A percentile compares a stretch with the other conserved stretches of the same genome.
Conservation (phyloP, 129 eudicot species). For the Dittrichia graveolens region DNA sequence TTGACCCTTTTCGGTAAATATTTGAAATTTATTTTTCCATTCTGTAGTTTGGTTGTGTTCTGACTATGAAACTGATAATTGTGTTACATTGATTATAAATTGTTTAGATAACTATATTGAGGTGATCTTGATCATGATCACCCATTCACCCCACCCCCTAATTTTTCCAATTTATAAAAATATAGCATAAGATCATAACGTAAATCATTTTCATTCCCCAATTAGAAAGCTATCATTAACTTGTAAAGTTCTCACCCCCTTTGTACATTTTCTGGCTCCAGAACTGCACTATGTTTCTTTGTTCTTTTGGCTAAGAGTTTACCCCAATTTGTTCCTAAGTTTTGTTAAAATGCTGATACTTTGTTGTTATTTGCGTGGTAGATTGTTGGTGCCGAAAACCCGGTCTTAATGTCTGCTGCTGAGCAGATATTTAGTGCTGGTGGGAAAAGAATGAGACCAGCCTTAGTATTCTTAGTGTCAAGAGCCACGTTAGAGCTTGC, state of each 20-base stretch:
- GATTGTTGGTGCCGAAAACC: constrained; percentile 99
- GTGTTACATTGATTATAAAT: neutral
- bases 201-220: neutral
- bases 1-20: neutral
- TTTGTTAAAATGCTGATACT: neutral
- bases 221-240: too few species aligned
- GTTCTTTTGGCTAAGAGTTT: constrained; percentile 2
- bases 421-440: constrained; percentile 98
- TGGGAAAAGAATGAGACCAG: constrained; percentile 98
- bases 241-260: too few species aligned
- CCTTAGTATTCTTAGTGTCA: constrained; percentile 87
- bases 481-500: constrained; percentile 80
- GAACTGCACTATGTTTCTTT: too few species aligned
- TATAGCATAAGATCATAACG: neutral
- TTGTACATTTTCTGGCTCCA: too few species aligned
- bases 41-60: neutral
- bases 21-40: neutral
- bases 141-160: too few species aligned
- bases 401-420: constrained; percentile 90
- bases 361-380: constrained; percentile 32
- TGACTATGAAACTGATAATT: neutral
- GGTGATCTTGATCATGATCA: constrained; percentile 7
- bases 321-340: neutral
- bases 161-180: too few species aligned
- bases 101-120: neutral